phyloP scores from a whole-genome alignment of 2,329 filamentous ascomycete genomes.

The Aspergillus thermomutatus region DNA sequence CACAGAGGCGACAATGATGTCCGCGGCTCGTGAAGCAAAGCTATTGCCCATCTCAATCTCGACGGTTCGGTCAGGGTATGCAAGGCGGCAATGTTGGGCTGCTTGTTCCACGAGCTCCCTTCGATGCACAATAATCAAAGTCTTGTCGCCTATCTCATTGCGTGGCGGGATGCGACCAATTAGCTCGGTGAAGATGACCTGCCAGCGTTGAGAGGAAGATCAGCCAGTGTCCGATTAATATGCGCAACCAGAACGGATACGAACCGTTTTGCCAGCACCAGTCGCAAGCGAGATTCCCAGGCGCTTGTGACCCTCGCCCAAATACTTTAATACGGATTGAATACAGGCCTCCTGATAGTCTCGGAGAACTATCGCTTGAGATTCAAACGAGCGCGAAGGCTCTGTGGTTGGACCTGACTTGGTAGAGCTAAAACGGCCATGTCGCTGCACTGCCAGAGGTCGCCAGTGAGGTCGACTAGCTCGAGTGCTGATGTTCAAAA shows the following conservation, averaged over 20 bases:
- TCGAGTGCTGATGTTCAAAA: conserved; percentile 15
- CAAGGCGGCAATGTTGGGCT: conserved; percentile 72
- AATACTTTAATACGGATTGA: conserved; percentile 67
- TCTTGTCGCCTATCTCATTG: conserved; percentile 62
- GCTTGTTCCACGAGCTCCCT: conserved; percentile 94
- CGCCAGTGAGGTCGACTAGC: conserved; percentile 11
- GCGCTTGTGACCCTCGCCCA: conserved; percentile 70
- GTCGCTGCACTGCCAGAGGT: conserved; percentile 23
- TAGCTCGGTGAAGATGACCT: conserved; percentile 95
- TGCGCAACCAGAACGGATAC: conserved; percentile 23
- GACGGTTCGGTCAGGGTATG: conserved; percentile 76
- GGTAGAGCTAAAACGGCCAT: conserved; percentile 23
- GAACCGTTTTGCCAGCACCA: conserved; percentile 81
- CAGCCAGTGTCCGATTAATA: not conserved
- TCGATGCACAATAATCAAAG: conserved; percentile 87
- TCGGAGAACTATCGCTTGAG: conserved; percentile 59
- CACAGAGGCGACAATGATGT: conserved; percentile 91
- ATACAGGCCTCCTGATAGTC: conserved; percentile 93
- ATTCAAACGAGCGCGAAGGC: conserved; percentile 9
- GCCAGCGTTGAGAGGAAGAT: not conserved
- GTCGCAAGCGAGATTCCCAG: conserved; percentile 84
- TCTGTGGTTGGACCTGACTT: conserved; percentile 6
- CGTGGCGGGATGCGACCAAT: conserved; percentile 70
- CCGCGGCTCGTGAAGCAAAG: conserved; percentile 73
- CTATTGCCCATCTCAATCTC: conserved; percentile 88